Evolutionary conservation across 768 basidiomycete species (phyloP).

Genomic region (Chlorophyllum brunneum): DNA sequence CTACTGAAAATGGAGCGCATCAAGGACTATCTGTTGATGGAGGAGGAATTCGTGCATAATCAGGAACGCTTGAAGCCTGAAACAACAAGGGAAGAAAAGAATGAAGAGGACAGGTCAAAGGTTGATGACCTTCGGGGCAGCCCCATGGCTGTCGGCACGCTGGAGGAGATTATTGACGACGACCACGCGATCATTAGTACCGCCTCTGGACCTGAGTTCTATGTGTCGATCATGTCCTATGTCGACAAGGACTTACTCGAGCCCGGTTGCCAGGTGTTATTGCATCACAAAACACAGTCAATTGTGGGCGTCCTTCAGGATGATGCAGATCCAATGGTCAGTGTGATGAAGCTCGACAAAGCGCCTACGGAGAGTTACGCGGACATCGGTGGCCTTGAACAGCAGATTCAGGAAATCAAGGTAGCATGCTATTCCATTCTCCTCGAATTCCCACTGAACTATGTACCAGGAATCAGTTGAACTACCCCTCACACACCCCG

Average conservation of each 20-base stretch:
- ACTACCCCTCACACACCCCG: constrained; percentile 94
- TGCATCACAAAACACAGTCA: constrained; percentile 94
- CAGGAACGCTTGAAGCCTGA: constrained; percentile 90
- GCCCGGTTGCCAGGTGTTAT: constrained; percentile 89
- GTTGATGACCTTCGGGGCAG: constrained; percentile 94
- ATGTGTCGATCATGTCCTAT: constrained; percentile 96
- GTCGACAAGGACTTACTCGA: constrained; percentile 98
- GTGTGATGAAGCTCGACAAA: constrained; percentile 98
- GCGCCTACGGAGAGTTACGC: constrained; percentile 99
- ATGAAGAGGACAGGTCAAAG: constrained; percentile 89
- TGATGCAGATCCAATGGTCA: constrained; percentile 93
- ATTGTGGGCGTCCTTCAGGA: constrained; percentile 96
- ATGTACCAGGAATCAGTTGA: constrained; percentile 89
- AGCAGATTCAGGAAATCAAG: constrained; percentile 99
- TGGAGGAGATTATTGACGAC: constrained; percentile 98
- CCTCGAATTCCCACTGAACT: not conserved
- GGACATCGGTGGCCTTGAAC: constrained; percentile 95
- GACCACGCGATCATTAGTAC: constrained; percentile 99
- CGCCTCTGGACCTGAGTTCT: constrained; percentile 91
- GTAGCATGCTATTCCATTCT: constrained; percentile 31
- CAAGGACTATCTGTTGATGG: constrained; percentile 94
- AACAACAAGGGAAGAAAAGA: constrained; percentile 87
- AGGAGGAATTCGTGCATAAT: constrained; percentile 92
- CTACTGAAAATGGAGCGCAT: constrained; percentile 96
- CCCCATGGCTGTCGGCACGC: constrained; percentile 96